Conservation (phyloP, 2,329 filamentous ascomycete genomes). For the Claviceps sp. region DNA sequence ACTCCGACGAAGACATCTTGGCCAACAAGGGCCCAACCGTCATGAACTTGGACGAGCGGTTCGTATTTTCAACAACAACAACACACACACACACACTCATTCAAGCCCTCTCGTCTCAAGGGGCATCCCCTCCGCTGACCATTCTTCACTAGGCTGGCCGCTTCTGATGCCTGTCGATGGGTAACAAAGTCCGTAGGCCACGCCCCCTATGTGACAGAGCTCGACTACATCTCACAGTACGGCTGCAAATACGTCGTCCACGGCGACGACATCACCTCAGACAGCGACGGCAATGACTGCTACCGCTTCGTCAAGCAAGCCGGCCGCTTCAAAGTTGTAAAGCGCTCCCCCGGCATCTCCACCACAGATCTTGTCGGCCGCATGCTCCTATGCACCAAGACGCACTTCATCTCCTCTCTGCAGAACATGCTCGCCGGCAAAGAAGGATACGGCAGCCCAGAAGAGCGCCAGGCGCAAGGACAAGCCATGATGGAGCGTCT, state of each 20-base stretch:
- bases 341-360: constrained; percentile 88
- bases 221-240: constrained; percentile 90
- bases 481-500: constrained; percentile 64
- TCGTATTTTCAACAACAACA: constrained; percentile 5
- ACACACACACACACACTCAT: too few relatives aligned
- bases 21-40: constrained; percentile 97
- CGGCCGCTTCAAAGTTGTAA: constrained; percentile 89
- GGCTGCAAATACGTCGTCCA: constrained; percentile 94
- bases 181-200: constrained; percentile 69
- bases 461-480: constrained; percentile 52
- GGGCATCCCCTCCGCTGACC: background rate
- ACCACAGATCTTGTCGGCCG: constrained; percentile 96
- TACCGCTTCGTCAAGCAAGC: constrained; percentile 96
- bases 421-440: constrained; percentile 52
- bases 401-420: constrained; percentile 80
- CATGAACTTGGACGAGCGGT: constrained; percentile 86
- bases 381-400: constrained; percentile 92
- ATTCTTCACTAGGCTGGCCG: constrained; percentile 49
- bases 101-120: background rate
- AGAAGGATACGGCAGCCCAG: constrained; percentile 56
- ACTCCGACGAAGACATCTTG: constrained; percentile 89
- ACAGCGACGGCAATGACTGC: constrained; percentile 86
- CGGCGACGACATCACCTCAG: constrained; percentile 93
- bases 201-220: constrained; percentile 87
- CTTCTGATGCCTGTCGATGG: constrained; percentile 92